These are phyloP conservation scores for Ulota crispa DNA, from an alignment of 225 moss, liverwort and hornwort species.

Conservation along the genomic window DNA sequence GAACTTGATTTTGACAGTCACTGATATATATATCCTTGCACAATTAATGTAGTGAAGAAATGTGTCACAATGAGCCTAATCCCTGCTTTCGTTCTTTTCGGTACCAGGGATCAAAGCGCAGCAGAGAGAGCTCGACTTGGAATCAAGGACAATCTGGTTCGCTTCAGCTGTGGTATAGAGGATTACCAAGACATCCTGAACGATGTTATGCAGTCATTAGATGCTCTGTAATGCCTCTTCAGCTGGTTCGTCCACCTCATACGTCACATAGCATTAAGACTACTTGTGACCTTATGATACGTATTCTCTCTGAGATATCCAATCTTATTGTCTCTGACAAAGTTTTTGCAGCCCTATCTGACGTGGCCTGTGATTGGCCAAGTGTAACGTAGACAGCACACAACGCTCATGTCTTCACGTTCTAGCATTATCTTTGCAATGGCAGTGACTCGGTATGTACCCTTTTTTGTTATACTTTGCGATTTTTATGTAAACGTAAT, in stretches of 20 bases:
- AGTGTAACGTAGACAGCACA: background rate
- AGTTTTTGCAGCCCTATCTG: background rate
- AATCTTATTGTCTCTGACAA: background rate
- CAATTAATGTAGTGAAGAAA: background rate
- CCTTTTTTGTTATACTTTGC: background rate
- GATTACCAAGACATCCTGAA: conserved; percentile 84
- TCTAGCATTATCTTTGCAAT: background rate
- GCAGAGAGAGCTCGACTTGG: conserved; percentile 89
- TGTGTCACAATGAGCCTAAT: conserved; percentile 5
- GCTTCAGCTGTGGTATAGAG: conserved; percentile 98
- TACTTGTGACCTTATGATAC: conserved; percentile 18
- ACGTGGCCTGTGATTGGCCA: background rate
- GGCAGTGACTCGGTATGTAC: background rate
- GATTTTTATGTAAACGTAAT: background rate
- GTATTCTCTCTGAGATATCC: conserved; percentile 2
- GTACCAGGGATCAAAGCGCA: conserved; percentile 88
- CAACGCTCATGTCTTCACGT: background rate
- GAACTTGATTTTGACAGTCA: background rate
- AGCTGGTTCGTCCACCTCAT: conserved; percentile 20
- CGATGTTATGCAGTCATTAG: conserved; percentile 81
- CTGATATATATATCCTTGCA: background rate
- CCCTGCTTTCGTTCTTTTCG: background rate
- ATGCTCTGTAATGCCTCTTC: conserved; percentile 51
- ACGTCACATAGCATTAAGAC: conserved; percentile 4
- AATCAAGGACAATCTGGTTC: conserved; percentile 96